These are phyloP conservation scores for Plicaturopsis crispa DNA, from an alignment of 768 basidiomycete species.

Conservation along the genomic window DNA sequence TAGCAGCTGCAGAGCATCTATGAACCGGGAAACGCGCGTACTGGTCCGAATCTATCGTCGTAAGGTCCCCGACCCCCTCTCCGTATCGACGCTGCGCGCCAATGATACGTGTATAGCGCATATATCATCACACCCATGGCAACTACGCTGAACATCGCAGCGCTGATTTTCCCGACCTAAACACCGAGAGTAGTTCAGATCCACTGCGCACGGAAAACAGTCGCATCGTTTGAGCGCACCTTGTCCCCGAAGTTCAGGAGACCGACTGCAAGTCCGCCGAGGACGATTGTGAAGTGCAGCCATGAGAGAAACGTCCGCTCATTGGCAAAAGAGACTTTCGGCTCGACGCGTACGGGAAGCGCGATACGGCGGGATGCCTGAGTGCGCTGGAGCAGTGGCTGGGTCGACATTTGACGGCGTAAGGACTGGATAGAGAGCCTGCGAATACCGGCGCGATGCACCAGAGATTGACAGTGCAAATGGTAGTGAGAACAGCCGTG, in stretches of 20 bases:
- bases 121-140: constrained; percentile 98
- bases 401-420: constrained; percentile 99
- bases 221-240: constrained; percentile 29
- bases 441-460: too few species aligned
- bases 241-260: constrained; percentile 97
- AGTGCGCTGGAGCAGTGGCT: constrained; percentile 93
- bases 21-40: constrained; percentile 36
- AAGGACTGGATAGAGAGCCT: too few species aligned
- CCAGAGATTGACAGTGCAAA: too few species aligned
- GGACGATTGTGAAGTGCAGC: constrained; percentile 96
- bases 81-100: constrained; percentile 91
- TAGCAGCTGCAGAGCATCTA: constrained; percentile 8
- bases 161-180: constrained; percentile 91
- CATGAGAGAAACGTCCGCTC: constrained; percentile 96
- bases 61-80: constrained; percentile 90
- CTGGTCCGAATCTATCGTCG: constrained; percentile 92
- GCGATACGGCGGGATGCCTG: constrained; percentile 89
- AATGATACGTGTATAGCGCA: constrained; percentile 92
- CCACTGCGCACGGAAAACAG: background rate
- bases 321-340: constrained; percentile 92
- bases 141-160: constrained; percentile 92
- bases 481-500: too few species aligned
- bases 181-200: constrained; percentile 2
- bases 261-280: constrained; percentile 93
- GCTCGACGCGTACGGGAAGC: constrained; percentile 89